Base-by-base conservation (phyloP, 345 rosid genomes). In the Mercurialis annua region DNA sequence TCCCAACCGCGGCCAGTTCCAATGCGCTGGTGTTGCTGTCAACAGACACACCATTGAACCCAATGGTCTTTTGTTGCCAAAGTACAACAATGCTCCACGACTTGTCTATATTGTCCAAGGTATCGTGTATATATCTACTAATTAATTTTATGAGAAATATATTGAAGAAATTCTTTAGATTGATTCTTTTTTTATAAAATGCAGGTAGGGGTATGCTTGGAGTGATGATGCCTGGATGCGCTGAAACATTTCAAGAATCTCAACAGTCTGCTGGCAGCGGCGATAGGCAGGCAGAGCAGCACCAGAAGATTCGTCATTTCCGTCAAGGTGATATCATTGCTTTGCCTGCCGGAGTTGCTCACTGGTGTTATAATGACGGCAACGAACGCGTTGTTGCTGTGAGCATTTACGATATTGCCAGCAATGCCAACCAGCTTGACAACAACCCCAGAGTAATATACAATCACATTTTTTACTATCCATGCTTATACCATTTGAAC, bases 401-500 rank as follows among this genome's bases (percentile, higher is more conserved):
- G 18, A 0, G 58, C 47, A 77, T 85, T 64, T 23, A 68, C 7
- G 86, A 83, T 65, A 15, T 73, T 17, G 42, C 73, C 73, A 89
- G 68, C 73, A 44, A 10, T 30, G 70, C 42, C 44, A 88, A 92
- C 85, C 96, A 90, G 75, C 97, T 90, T 24, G 96, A 90, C 70
- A n/a, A n/a, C n/a, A n/a, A n/a, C n/a, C n/a, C n/a, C n/a, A n/a
- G n/a, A n/a, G n/a, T n/a, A n/a, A n/a, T n/a, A n/a, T n/a, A n/a
- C n/a, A n/a, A n/a, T n/a, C n/a, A n/a, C n/a, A n/a, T n/a, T n/a
- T n/a, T n/a, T n/a, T n/a, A n/a, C n/a, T n/a, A n/a, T n/a, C n/a
- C n/a, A n/a, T n/a, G n/a, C n/a, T n/a, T n/a, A n/a, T n/a, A n/a
- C n/a, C n/a, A n/a, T n/a, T n/a, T n/a, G n/a, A n/a, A n/a, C n/a